phyloP scores from a whole-genome alignment of 306 rosid species.

The Vicia villosa region DNA sequence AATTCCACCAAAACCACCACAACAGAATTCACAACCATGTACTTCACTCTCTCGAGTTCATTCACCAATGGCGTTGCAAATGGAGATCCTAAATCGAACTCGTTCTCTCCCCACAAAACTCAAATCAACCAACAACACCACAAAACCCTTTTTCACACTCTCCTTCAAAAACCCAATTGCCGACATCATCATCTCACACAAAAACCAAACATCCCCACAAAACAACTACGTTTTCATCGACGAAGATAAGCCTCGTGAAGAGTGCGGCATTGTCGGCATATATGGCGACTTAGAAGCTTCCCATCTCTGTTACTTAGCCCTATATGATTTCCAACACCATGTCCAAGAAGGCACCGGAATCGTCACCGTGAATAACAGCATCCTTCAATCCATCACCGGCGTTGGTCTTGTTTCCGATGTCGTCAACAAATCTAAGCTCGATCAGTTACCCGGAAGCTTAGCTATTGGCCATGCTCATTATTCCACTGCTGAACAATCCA shows the following conservation, averaged over 20 bases:
- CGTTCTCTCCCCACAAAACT: background rate
- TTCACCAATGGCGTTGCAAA: no score
- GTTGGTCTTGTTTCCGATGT: constrained; percentile 91
- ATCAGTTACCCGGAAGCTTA: no score
- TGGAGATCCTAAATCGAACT: no score
- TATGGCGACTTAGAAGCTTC: no score
- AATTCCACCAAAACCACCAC: no score
- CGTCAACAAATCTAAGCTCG: constrained; percentile 68
- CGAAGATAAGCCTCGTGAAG: no score
- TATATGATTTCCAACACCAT: constrained; percentile 92
- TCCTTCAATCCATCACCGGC: constrained; percentile 79
- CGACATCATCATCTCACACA: constrained; percentile 30
- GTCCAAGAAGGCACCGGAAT: constrained; percentile 98
- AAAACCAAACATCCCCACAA: no score
- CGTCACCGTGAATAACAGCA: constrained; percentile 64
- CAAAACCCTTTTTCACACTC: constrained; percentile 20
- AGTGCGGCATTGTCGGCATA: no score
- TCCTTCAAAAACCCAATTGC: constrained; percentile 48
- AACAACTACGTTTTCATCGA: no score
- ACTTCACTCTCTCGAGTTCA: no score
- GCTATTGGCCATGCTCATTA: no score
- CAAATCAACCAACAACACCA: constrained; percentile 36
- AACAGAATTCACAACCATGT: no score
- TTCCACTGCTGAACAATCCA: constrained; percentile 86
- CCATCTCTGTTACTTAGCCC: constrained; percentile 66